Evolutionary conservation across 2,329 filamentous ascomycete species (phyloP).

Genomic region (Venturia pyrina): DNA sequence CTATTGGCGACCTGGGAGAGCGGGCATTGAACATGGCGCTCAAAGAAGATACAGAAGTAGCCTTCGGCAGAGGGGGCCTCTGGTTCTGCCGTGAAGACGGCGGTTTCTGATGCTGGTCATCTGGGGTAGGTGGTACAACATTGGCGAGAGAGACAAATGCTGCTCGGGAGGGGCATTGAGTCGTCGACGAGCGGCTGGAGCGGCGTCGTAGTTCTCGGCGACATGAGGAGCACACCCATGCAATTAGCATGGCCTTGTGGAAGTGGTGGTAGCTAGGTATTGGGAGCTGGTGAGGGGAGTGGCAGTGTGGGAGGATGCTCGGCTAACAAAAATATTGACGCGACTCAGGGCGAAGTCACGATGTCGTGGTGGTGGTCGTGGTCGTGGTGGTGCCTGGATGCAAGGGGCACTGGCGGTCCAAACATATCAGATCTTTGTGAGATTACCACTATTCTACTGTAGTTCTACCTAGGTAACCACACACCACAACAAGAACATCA

Average conservation of each 20-base stretch:
- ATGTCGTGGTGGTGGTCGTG: too few species aligned
- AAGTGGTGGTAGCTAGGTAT: not conserved
- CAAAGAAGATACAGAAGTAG: not conserved
- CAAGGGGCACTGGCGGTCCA: too few species aligned
- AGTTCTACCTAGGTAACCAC: too few species aligned
- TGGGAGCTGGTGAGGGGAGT: not conserved
- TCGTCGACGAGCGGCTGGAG: not conserved
- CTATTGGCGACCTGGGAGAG: not conserved
- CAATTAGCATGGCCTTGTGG: conserved; percentile 9
- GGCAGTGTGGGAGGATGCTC: not conserved
- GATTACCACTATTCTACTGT: too few species aligned
- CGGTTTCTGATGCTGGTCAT: not conserved
- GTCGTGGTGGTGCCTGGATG: too few species aligned
- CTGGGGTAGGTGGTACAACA: not conserved
- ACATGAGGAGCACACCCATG: conserved; percentile 13
- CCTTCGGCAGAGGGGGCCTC: not conserved
- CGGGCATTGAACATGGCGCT: not conserved
- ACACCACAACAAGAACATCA: too few species aligned
- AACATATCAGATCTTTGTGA: not conserved
- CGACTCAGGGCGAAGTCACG: too few species aligned
- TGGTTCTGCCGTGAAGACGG: not conserved
- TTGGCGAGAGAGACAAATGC: conserved; percentile 11
- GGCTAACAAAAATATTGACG: not conserved
- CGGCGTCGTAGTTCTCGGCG: conserved; percentile 11
- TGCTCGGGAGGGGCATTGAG: conserved; percentile 9